These are phyloP conservation scores for Skeletonema costatum DNA, from an alignment of 108 stramenopile species.

Conservation along the genomic window DNA sequence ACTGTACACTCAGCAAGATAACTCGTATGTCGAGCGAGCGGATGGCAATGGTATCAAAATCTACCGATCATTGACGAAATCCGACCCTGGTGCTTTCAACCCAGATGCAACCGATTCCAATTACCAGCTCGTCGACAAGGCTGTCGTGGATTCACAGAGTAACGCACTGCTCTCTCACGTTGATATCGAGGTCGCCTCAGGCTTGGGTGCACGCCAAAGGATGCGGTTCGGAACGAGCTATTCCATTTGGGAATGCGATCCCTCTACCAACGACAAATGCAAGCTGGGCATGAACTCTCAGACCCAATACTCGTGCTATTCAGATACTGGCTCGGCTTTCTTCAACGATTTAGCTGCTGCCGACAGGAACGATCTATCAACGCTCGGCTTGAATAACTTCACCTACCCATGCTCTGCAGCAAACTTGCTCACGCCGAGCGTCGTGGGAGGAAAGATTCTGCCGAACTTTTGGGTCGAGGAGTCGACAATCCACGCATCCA, in stretches of 20 bases:
- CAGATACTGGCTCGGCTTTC: constrained; percentile 14
- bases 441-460: constrained; percentile 56
- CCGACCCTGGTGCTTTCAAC: constrained; percentile 47
- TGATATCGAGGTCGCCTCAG: constrained; percentile 53
- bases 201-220: constrained; percentile 47
- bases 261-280: constrained; percentile 48
- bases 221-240: constrained; percentile 55
- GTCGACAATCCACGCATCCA: constrained; percentile 31
- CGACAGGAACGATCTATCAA: constrained; percentile 37
- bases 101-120: constrained; percentile 20
- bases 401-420: constrained; percentile 57
- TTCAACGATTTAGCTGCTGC: constrained; percentile 13
- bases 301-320: constrained; percentile 38
- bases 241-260: constrained; percentile 62
- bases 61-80: constrained; percentile 39
- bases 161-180: constrained; percentile 40
- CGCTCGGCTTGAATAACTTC: constrained; percentile 21
- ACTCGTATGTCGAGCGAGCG: constrained; percentile 38
- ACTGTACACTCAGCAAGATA: constrained; percentile 50
- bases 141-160: constrained; percentile 23
- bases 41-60: constrained; percentile 58
- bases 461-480: constrained; percentile 42
- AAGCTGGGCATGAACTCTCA: constrained; percentile 24
- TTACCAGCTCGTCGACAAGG: constrained; percentile 45
- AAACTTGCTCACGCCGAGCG: constrained; percentile 49